Evolutionary conservation across 371 early-diverging fungal species (phyloP), one percentile per base, ranked within the genome.

Genomic region (Rozella allomycis): DNA sequence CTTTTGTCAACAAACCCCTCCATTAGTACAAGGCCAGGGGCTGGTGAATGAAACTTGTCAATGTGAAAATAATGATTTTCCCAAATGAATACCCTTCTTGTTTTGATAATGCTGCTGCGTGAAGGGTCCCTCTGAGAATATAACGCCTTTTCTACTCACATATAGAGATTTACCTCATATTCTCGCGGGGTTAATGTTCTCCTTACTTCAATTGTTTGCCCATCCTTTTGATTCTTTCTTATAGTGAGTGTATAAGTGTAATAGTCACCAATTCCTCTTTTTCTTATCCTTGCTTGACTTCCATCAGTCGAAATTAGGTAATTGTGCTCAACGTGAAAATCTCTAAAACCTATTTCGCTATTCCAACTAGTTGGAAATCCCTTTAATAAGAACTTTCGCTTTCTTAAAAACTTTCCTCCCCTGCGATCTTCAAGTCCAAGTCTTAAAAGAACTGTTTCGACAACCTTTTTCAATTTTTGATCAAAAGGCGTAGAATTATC

Each of bases 1-100:
- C n/a, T n/a, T n/a, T n/a, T n/a, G n/a, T n/a, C n/a, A n/a, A n/a
- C n/a, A n/a, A n/a, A n/a, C n/a, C n/a, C n/a, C n/a, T n/a, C n/a
- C n/a, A n/a, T n/a, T n/a, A n/a, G n/a, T n/a, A n/a, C n/a, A n/a
- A n/a, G n/a, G n/a, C n/a, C n/a, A n/a, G n/a, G n/a, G n/a, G n/a
- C n/a, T n/a, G n/a, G n/a, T n/a, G n/a, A n/a, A n/a, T n/a, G n/a
- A n/a, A n/a, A n/a, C n/a, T n/a, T n/a, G 37, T 55, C 55, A 8
- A 55, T 35, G 31, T 55, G 55, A 41, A 41, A 55, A 34, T 46
- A 50, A 11, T 40, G 37, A 25, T 54, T 43, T 6, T 50, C 26
- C 25, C 23, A 46, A 4, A 54, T 26, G 36, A 55, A 55, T 26
- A 47, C 46, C 13, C 55, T 28, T 17, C 55, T 37, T 5, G 19